These are phyloP conservation scores for Lentinula sp. DNA, from an alignment of 768 basidiomycete genomes.

Conservation along the genomic window DNA sequence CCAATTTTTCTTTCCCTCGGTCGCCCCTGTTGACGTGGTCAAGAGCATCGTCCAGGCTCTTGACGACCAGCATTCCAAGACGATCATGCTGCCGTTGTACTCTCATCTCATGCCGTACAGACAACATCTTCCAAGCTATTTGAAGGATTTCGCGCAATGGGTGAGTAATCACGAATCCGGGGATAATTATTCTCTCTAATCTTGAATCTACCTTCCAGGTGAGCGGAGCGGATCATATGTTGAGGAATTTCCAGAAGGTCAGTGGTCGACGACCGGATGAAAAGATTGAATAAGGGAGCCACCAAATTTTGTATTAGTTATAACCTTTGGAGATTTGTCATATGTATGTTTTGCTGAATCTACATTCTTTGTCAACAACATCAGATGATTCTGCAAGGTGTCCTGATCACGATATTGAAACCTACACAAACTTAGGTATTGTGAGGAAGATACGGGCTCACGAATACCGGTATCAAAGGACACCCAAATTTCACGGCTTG, in stretches of 20 bases:
- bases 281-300: slow-evolving; percentile 16
- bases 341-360: no score
- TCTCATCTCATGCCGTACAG: slow-evolving; percentile 53
- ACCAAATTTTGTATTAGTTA: no score
- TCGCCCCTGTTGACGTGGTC: slow-evolving; percentile 69
- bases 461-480: no score
- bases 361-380: no score
- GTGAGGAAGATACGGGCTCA: no score
- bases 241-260: slow-evolving; percentile 64
- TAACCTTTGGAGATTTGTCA: no score
- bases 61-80: slow-evolving; percentile 73
- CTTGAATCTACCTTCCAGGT: slow-evolving; percentile 33
- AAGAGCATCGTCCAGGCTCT: slow-evolving; percentile 78
- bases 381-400: no score
- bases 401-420: no score
- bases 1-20: slow-evolving; percentile 72
- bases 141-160: slow-evolving; percentile 73
- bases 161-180: slow-evolving; percentile 29
- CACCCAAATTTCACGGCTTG: no score
- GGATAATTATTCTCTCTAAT: background rate
- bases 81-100: slow-evolving; percentile 70
- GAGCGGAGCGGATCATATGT: slow-evolving; percentile 62
- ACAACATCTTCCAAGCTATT: slow-evolving; percentile 60
- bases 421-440: no score
- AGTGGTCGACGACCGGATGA: slow-evolving; percentile 57